These are phyloP conservation scores for Maudiozyma barnettii DNA, from an alignment of 805 yeast species.

Conservation along the genomic window DNA sequence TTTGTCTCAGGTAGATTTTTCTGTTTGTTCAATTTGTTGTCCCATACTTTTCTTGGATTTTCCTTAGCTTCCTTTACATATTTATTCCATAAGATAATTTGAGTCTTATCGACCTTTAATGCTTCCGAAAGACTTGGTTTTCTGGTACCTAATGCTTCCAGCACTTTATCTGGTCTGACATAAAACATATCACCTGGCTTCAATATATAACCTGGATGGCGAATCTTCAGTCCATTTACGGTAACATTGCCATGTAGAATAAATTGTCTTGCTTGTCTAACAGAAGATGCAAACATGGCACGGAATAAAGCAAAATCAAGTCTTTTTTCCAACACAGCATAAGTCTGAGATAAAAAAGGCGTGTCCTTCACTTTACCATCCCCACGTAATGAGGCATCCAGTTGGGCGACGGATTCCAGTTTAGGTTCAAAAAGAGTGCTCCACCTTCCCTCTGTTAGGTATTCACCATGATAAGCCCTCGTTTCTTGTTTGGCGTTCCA, in stretches of 20 bases:
- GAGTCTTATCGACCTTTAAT: constrained; percentile 58
- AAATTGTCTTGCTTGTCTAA: constrained; percentile 89
- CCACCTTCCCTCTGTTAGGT: constrained; percentile 76
- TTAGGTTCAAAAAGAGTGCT: constrained; percentile 57
- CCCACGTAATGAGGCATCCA: constrained; percentile 62
- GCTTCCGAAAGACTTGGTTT: constrained; percentile 72
- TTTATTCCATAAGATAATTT: constrained; percentile 66
- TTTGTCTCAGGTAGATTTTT: constrained; percentile 17
- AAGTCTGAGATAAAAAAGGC: constrained; percentile 83
- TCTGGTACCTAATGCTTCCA: constrained; percentile 72
- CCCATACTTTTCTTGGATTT: constrained; percentile 33
- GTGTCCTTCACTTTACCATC: constrained; percentile 40
- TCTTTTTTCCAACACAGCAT: constrained; percentile 78
- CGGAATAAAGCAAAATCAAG: constrained; percentile 86
- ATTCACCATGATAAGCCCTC: constrained; percentile 93
- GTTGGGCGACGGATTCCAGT: constrained; percentile 77
- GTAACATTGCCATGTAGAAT: constrained; percentile 70
- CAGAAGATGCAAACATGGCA: constrained; percentile 84
- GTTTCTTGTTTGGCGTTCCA: constrained; percentile 88
- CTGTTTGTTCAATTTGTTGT: constrained; percentile 16
- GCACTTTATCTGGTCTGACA: constrained; percentile 77
- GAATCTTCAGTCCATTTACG: constrained; percentile 75
- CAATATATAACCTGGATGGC: constrained; percentile 70
- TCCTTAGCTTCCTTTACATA: constrained; percentile 49
- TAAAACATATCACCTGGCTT: constrained; percentile 79